Base-by-base conservation (phyloP, 352 stramenopile genomes). In the Plasmopara muralis region DNA sequence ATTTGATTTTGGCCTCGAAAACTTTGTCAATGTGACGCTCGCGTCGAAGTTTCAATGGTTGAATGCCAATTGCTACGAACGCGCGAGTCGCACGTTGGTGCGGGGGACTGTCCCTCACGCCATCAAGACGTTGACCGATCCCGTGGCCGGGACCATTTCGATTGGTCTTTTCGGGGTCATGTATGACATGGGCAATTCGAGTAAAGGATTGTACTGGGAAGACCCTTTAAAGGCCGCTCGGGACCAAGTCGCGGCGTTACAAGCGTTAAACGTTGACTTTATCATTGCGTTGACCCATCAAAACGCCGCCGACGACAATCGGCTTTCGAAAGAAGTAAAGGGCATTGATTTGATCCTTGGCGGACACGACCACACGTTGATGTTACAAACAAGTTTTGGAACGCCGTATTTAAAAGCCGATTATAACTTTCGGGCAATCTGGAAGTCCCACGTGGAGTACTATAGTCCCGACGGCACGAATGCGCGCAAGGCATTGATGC, bases 271-370 rank as follows among this genome's bases (percentile, higher is more conserved):
- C 13, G 80, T 85, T 2, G 80, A 90, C 64, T 72, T 87, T 31
- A 73, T 90, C 50, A 85, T 90, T 50, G 77, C 80, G 0, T 39
- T 90, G 30, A 88, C 77, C 12, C 77, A 90, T 57, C 80, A 90
- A 64, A 62, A 72, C 42, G 47, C 85, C 29, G 72, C 64, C 8
- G 80, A 88, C 53, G 77, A 88, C 69, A 88, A 86, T 64, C 50
- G 55, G 0, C 60, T 90, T n/a, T 85, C 77, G 9, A 80, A 83
- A 41, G 69, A 87, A 38, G 75, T 90, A 25, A 47, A 51, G 6
- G 77, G 70, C 38, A 70, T 90, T 14, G 59, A 84, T 58, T 57
- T 89, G 10, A 89, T 89, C 54, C 69, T 83, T 43, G 79, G 65
- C 25, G 79, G 79, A 20, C 79, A 89, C 56, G 80, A 88, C 62